Conservation (phyloP, 371 early-diverging fungal genomes). For the Dipsacomyces acuminosporus region DNA sequence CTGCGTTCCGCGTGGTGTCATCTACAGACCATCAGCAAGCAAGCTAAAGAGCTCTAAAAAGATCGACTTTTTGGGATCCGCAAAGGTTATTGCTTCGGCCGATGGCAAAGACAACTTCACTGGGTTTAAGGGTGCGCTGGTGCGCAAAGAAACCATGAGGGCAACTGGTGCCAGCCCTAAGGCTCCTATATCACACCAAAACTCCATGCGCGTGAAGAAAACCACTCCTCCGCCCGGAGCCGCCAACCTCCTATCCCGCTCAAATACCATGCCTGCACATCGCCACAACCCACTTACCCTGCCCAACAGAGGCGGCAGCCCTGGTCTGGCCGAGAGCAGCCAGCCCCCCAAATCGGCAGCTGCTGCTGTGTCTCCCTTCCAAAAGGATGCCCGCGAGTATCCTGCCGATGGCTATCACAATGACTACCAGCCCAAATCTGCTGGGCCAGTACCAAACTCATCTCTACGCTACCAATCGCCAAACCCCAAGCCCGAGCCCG, state of each 20-base stretch:
- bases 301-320: background rate
- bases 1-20: slow-evolving; percentile 68
- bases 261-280: slow-evolving; percentile 38
- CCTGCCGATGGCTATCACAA: too few species aligned
- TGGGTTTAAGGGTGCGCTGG: slow-evolving; percentile 61
- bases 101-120: slow-evolving; percentile 51
- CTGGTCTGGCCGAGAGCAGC: background rate
- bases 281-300: background rate
- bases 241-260: slow-evolving; percentile 26
- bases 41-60: slow-evolving; percentile 73
- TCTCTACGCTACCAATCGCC: background rate
- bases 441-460: slow-evolving; percentile 39
- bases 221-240: slow-evolving; percentile 38
- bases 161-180: slow-evolving; percentile 6
- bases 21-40: slow-evolving; percentile 79
- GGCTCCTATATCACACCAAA: slow-evolving; percentile 23
- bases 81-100: slow-evolving; percentile 68
- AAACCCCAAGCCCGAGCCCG: slow-evolving; percentile 5
- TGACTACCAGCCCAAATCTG: slow-evolving; percentile 14
- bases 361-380: too few species aligned
- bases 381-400: too few species aligned
- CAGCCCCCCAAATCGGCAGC: background rate
- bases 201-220: slow-evolving; percentile 41
- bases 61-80: slow-evolving; percentile 72
- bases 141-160: slow-evolving; percentile 40